Conservation (phyloP, 768 basidiomycete genomes). For the Tulasnella sp. region DNA sequence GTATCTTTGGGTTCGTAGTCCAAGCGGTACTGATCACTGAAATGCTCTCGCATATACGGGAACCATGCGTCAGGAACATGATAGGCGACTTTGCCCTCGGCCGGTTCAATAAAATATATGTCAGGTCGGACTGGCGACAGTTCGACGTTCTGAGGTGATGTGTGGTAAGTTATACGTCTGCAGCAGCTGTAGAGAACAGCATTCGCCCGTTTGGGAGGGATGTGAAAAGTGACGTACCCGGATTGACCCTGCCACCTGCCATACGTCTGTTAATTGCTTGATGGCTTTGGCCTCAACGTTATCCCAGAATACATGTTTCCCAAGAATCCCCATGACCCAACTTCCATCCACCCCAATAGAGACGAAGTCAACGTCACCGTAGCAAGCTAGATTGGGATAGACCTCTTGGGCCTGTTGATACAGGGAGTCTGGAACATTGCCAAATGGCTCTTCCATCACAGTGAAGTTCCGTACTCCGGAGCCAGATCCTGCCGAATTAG, state of each 20-base stretch:
- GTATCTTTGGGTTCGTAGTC: not conserved
- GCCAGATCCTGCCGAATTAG: too few relatives aligned
- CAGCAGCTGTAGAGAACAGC: too few relatives aligned
- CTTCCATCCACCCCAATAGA: not conserved
- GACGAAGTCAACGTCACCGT: conserved; percentile 10
- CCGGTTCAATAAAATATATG: conserved; percentile 5
- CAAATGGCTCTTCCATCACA: conserved; percentile 8
- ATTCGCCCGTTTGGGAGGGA: too few relatives aligned
- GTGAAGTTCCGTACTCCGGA: not conserved
- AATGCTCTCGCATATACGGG: not conserved
- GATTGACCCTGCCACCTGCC: too few relatives aligned
- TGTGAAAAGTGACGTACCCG: too few relatives aligned
- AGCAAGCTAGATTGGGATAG: not conserved
- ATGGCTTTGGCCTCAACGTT: conserved; percentile 2
- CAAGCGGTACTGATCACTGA: not conserved
- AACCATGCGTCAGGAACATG: conserved; percentile 8
- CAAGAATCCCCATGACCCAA: conserved; percentile 8
- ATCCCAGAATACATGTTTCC: conserved; percentile 8
- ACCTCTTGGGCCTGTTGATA: not conserved
- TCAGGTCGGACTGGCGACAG: not conserved
- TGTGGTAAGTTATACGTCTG: too few relatives aligned
- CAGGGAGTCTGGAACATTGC: not conserved
- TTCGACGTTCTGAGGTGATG: not conserved
- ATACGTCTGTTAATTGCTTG: not conserved
- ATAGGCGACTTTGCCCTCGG: conserved; percentile 1